Base-by-base conservation (phyloP, 2,329 filamentous ascomycete genomes). In the Xylariaceae sp. region DNA sequence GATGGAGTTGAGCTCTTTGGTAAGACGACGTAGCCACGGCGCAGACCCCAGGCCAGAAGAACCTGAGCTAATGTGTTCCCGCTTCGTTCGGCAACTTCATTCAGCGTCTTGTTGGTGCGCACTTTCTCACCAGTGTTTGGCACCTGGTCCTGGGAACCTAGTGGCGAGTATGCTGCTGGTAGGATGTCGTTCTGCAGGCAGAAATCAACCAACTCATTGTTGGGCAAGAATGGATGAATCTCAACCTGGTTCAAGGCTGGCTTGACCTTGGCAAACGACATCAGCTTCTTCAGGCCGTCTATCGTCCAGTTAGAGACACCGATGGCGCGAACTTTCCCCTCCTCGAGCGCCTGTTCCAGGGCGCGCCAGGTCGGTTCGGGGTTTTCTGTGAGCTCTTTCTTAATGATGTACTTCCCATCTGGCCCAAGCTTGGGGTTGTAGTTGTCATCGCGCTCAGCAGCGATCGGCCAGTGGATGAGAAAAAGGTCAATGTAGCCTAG, bases 1-100 rank as follows among this genome's bases (percentile, higher is more conserved):
- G 77, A 79, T 7, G 84, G 84, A 19, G 84, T 89, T 46, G 84
- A 85, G 74, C 84, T 88, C 82, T 90, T 90, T 65, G 87, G 86
- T 57, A 90, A 77, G 40, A 89, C 87, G 40, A 83, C 80, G 69
- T 88, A 89, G 56, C 87, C 86, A 50, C 87, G 80, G 54, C 81
- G 80, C 42, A 89, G 71, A 52, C 85, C 87, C 86, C 87, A 89
- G 42, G 83, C 83, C 59, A 87, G 82, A 52, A 87, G 73, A 19
- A 86, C 80, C 72, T 87, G 84, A 2, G 83, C 84, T 10, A 87
- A 76, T 2, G 79, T 81, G 71, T 83, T 78, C 20, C 79, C 80
- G 65, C 79, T 80, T 71, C 82, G 82, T 63, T 81, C 71, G 41
- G 84, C 84, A 40, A 87, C 80, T 26, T 75, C 77, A 70, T 82